Evolutionary conservation across 2,329 filamentous ascomycete genomes (phyloP).

Genomic region (Zelopaecilomyces penicillatus): DNA sequence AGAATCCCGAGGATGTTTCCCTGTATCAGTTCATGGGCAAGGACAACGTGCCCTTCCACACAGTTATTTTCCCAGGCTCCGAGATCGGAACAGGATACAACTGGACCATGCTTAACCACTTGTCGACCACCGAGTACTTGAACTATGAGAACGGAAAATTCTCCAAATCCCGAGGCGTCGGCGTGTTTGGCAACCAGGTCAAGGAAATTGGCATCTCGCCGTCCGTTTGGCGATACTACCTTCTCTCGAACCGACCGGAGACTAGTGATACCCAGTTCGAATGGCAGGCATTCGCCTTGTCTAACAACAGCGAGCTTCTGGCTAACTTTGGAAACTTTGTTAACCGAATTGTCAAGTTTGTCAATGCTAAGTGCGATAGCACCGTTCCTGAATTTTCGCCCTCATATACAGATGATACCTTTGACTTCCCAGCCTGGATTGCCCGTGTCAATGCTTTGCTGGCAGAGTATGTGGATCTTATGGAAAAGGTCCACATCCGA

Average conservation of each 20-base stretch:
- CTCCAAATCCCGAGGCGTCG: constrained; percentile 80
- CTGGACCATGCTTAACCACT: constrained; percentile 83
- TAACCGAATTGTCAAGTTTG: constrained; percentile 66
- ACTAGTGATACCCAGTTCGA: constrained; percentile 82
- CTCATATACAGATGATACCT: constrained; percentile 51
- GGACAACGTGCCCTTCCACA: constrained; percentile 56
- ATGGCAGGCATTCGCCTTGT: constrained; percentile 73
- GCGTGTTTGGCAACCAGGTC: constrained; percentile 86
- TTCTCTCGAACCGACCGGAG: constrained; percentile 78
- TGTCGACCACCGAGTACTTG: constrained; percentile 80
- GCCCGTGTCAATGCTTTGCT: constrained; percentile 46
- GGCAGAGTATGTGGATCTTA: constrained; percentile 56
- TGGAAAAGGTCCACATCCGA: constrained; percentile 65
- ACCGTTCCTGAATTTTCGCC: constrained; percentile 54
- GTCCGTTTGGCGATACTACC: constrained; percentile 90
- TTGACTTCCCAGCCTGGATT: constrained; percentile 17
- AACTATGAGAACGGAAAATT: constrained; percentile 90
- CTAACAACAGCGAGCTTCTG: constrained; percentile 83
- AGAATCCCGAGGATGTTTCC: constrained; percentile 76
- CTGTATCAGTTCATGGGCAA: constrained; percentile 97
- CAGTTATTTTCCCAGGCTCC: constrained; percentile 82
- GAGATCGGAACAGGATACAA: constrained; percentile 76
- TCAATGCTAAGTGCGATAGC: constrained; percentile 66
- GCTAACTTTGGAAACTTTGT: constrained; percentile 70
- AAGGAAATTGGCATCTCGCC: constrained; percentile 76